phyloP scores from a whole-genome alignment of 768 basidiomycete genomes.

The Lactarius vividus region DNA sequence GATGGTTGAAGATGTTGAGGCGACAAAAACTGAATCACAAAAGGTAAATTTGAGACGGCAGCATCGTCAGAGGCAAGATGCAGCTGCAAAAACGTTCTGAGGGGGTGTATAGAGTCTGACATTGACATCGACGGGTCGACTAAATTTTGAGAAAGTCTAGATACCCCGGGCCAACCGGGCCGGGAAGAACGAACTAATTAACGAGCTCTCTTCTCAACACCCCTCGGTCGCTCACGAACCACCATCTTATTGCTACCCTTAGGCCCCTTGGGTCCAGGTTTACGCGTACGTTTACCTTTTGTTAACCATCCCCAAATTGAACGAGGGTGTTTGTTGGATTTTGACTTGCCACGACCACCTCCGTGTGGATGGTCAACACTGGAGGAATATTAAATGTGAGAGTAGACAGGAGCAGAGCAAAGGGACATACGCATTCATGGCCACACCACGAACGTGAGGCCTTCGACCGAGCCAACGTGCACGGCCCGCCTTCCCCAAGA shows the following conservation, averaged over 20 bases:
- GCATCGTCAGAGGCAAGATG: conserved; percentile 70
- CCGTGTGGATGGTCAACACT: conserved; percentile 93
- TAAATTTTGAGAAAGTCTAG: not conserved
- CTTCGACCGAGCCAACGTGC: conserved; percentile 81
- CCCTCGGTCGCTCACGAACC: conserved; percentile 78
- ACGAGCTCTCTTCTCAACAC: conserved; percentile 47
- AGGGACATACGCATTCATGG: conserved; percentile 84
- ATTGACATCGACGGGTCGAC: conserved; percentile 7
- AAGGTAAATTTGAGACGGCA: conserved; percentile 56
- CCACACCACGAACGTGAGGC: conserved; percentile 89
- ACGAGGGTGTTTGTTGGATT: conserved; percentile 92
- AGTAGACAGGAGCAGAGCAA: not conserved
- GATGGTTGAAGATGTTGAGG: conserved; percentile 56
- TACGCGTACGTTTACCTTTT: conserved; percentile 89
- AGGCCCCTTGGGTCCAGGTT: conserved; percentile 87
- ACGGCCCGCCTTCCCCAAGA: conserved; percentile 90
- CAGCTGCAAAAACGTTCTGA: conserved; percentile 64
- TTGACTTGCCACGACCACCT: conserved; percentile 96
- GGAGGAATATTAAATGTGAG: conserved; percentile 13
- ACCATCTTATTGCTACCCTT: conserved; percentile 91
- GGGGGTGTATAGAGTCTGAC: conserved; percentile 39
- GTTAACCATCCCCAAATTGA: conserved; percentile 92
- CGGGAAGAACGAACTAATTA: conserved; percentile 3
- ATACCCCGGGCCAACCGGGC: not conserved
- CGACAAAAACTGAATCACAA: conserved; percentile 54